Evolutionary conservation across 2,329 filamentous ascomycete species (phyloP), one percentile per base, ranked within the genome.

Genomic region (Bimuria novae-zelandiae): DNA sequence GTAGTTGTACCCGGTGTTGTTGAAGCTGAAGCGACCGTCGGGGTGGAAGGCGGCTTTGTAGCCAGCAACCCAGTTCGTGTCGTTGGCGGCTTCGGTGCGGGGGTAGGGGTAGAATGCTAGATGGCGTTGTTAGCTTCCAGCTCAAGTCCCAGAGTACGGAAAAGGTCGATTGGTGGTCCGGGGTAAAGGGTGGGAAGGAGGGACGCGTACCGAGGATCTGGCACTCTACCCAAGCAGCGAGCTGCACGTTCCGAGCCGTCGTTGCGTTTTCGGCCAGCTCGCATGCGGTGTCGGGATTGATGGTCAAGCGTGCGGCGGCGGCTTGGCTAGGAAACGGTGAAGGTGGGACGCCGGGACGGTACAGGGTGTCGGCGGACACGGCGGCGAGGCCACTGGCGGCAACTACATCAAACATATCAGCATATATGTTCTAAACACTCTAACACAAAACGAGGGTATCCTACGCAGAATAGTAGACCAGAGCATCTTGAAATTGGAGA

Each of bases 101-200:
- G 51, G 51, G 32, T 53, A 53, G 21, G 51, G 44, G 25, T 49
- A 53, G 17, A 53, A 48, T 33, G 51, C 51, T 53, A 33, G 3
- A 32, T 17, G 8, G 12, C 16, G 36, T 3, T 25, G 16, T 47
- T 29, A 52, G 41, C 33, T 16, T 29, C 33, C 6, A 10, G 25
- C 6, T 27, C 10, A 27, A 27, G 25, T 27, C 10, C 25, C 25
- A 10, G 29, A 12, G 3, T n/a, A n/a, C n/a, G n/a, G n/a, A n/a
- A n/a, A n/a, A n/a, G n/a, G n/a, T n/a, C n/a, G n/a, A n/a, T n/a
- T n/a, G n/a, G n/a, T n/a, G n/a, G n/a, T n/a, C n/a, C n/a, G n/a
- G n/a, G n/a, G n/a, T n/a, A n/a, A n/a, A n/a, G n/a, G n/a, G n/a
- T n/a, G n/a, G n/a, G n/a, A n/a, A n/a, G n/a, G n/a, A n/a, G n/a